Base-by-base conservation (phyloP, 2,329 filamentous ascomycete species). In the Periconia sp. region DNA sequence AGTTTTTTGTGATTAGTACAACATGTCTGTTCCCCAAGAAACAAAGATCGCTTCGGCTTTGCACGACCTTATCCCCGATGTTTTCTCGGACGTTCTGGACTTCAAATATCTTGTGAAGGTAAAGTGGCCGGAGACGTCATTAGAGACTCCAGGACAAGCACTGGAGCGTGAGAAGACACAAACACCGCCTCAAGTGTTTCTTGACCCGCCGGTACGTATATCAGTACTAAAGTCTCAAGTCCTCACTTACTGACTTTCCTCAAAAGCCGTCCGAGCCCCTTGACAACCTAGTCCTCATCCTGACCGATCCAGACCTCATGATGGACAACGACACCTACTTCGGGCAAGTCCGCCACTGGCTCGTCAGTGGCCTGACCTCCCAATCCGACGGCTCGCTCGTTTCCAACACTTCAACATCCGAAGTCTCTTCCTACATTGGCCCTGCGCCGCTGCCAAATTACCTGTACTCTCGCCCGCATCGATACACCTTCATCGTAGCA, bases 271-370 rank as follows among this genome's bases (percentile, higher is more conserved):
- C 33, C 33, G 33, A 37, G 33, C 15, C 33, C 13, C 33, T 37
- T 3, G 33, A 37, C 15, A 37, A 37, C 15, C 33, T 37, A 3
- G 33, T 37, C 33, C 33, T 37, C 11, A 37, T 37, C 5, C 6
- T 37, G 33, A 11, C 10, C 15, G 33, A 37, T 11, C 33, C 33
- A 57, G 60, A 65, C 19, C 60, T 65, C 11, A 60, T 63, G 57
- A 61, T 58, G 55, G 53, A 60, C 20, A 47, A 64, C 35, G 61
- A 65, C 54, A 59, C 54, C 0, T 56, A 60, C 43, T 63, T 61
- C 19, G 63, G 60, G 11, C 63, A 64, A 50, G 61, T 65, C 1
- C 58, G 63, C 15, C 63, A 65, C 42, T 63, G 63, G 63, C 54
- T 65, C 30, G 55, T 58, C 14, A 64, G 53, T n/a, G 58, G 61